Conservation (phyloP, 2,329 filamentous ascomycete genomes). For the Trichoderma sp. region DNA sequence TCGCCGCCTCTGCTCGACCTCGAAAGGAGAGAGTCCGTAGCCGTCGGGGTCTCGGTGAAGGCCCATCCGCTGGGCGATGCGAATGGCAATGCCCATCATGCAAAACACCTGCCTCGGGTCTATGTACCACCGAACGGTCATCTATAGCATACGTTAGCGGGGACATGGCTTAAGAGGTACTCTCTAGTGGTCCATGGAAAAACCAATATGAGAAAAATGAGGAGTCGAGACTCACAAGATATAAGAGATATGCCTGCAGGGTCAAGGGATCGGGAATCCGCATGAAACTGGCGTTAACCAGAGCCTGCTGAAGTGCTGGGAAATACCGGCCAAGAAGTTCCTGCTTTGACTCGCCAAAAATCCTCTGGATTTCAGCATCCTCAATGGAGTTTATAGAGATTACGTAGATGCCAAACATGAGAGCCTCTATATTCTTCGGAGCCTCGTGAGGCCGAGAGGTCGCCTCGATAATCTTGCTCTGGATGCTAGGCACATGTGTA, state of each 20-base stretch:
- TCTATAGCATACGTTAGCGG: constrained; percentile 25
- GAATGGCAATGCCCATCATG: constrained; percentile 63
- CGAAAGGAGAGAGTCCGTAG: constrained; percentile 54
- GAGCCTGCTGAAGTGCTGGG: constrained; percentile 59
- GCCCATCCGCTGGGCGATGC: constrained; percentile 66
- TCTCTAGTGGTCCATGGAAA: not conserved
- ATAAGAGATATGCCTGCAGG: constrained; percentile 66
- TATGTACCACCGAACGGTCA: constrained; percentile 53
- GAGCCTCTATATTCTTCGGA: constrained; percentile 57
- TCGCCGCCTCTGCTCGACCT: constrained; percentile 67
- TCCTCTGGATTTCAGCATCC: constrained; percentile 53
- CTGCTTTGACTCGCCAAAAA: constrained; percentile 53
- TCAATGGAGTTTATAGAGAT: constrained; percentile 58
- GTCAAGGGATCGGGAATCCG: constrained; percentile 62
- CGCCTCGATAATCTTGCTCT: constrained; percentile 63
- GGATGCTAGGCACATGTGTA: constrained; percentile 64
- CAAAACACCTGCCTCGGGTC: constrained; percentile 52
- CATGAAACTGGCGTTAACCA: constrained; percentile 66
- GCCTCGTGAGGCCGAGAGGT: constrained; percentile 54
- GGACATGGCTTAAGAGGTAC: not conserved
- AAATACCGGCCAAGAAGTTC: constrained; percentile 54
- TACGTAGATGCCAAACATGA: constrained; percentile 67
- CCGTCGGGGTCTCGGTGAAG: constrained; percentile 62
- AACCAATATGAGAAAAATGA: not conserved
- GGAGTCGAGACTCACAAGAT: constrained; percentile 50